Percentiles rank a stretch among this genome's conserved stretches.
Conservation (phyloP, 225 moss, liverwort and hornwort species). For the Marchantia polymorpha region DNA sequence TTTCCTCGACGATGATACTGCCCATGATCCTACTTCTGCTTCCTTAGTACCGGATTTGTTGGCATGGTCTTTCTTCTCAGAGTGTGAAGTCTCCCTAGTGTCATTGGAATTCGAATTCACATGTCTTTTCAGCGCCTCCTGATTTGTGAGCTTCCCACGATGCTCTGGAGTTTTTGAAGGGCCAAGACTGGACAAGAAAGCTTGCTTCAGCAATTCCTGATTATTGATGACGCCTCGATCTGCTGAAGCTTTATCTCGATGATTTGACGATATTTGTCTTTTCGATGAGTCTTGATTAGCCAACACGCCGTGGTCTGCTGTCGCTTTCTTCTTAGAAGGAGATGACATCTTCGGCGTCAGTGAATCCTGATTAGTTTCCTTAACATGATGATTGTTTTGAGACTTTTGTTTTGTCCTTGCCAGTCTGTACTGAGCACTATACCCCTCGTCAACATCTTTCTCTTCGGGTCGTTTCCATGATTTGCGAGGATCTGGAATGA, state of each 20-base stretch:
- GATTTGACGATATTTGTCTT: too few relatives aligned
- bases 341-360: neutral
- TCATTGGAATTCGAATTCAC: neutral
- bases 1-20: neutral
- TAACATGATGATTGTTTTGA: neutral
- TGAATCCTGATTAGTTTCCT: neutral
- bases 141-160: neutral
- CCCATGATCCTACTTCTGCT: neutral
- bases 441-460: neutral
- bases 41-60: neutral
- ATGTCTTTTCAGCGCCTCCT: neutral
- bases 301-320: neutral
- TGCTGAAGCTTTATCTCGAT: neutral
- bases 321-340: neutral
- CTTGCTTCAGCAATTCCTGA: neutral
- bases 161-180: neutral
- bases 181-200: neutral
- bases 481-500: neutral
- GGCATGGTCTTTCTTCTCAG: neutral
- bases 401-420: neutral
- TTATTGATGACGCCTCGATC: neutral
- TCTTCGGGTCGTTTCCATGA: neutral
- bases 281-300: neutral
- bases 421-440: neutral
- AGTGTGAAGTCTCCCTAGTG: neutral